Evolutionary conservation across 2,329 filamentous ascomycete species (phyloP).

Genomic region (Claviceps monticola): DNA sequence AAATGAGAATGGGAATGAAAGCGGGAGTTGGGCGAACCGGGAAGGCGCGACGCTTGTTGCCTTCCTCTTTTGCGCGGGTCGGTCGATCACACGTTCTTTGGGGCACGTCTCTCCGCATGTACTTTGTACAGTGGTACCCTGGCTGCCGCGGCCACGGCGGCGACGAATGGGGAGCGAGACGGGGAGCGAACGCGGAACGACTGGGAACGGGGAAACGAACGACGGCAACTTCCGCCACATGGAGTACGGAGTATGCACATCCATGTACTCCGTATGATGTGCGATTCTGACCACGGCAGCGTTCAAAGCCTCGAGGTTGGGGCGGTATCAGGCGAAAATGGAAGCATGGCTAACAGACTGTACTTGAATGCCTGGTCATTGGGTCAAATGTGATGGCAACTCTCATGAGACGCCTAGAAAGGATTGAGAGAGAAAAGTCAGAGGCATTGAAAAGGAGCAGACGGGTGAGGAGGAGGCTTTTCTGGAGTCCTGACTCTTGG

Average conservation of each 20-base stretch:
- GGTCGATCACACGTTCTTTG: background rate
- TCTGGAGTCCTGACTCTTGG: too few relatives aligned
- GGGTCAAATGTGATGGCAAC: background rate
- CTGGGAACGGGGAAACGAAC: too few relatives aligned
- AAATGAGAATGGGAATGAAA: background rate
- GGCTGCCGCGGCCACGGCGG: too few relatives aligned
- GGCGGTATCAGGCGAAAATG: constrained; percentile 4
- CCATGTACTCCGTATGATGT: too few relatives aligned
- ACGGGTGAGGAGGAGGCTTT: too few relatives aligned
- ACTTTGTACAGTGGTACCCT: background rate
- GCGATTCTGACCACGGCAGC: background rate
- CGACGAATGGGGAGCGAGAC: too few relatives aligned
- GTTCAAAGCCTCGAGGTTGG: constrained; percentile 3
- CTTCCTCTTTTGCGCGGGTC: background rate
- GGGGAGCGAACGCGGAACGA: too few relatives aligned
- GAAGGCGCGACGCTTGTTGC: background rate
- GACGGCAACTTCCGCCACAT: too few relatives aligned
- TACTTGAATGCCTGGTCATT: background rate
- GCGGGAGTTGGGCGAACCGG: background rate
- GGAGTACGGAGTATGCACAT: too few relatives aligned
- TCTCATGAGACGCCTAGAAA: too few relatives aligned
- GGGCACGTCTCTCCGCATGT: background rate
- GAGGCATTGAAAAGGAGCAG: too few relatives aligned
- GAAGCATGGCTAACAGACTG: constrained; percentile 16
- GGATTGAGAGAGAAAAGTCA: too few relatives aligned